Evolutionary conservation across 208 protist genomes (phyloP).

Genomic region (Naegleria gruberi): DNA sequence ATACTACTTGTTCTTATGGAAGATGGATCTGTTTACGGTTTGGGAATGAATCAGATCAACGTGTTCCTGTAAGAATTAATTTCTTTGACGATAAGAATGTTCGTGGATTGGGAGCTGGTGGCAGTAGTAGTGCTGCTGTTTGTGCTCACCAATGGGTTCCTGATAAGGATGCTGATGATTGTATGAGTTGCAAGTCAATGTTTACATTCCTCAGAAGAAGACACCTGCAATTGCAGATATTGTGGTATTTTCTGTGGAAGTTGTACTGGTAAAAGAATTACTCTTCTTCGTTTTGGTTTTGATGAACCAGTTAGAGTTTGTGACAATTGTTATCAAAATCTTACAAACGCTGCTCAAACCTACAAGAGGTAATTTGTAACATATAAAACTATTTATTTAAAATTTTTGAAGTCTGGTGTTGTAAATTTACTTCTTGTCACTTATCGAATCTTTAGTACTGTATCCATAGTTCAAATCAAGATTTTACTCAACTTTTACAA

Average conservation of each 20-base stretch:
- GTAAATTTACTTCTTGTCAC: no score
- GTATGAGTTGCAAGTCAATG: not conserved
- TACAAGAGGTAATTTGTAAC: not conserved
- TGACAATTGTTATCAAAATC: slow-evolving; percentile 19
- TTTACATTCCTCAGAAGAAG: slow-evolving; percentile 17
- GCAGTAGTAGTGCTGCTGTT: not conserved
- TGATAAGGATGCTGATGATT: not conserved
- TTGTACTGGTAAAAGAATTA: not conserved
- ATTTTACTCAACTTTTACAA: no score
- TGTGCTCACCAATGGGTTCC: slow-evolving; percentile 22
- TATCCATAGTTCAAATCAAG: no score
- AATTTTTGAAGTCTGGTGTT: no score
- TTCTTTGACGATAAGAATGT: slow-evolving; percentile 4
- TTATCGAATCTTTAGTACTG: no score
- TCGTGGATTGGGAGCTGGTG: not conserved
- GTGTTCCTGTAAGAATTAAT: not conserved
- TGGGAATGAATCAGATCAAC: not conserved
- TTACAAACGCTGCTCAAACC: not conserved
- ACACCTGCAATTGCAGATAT: slow-evolving; percentile 15
- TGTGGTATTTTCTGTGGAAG: slow-evolving; percentile 20
- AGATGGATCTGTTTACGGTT: not conserved
- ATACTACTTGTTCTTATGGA: no score
- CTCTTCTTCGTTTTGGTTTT: not conserved
- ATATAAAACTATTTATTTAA: not conserved
- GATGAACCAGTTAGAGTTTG: slow-evolving; percentile 7